These are phyloP conservation scores for Plantago lanceolata DNA, from an alignment of 305 asterid species.

Conservation along the genomic window DNA sequence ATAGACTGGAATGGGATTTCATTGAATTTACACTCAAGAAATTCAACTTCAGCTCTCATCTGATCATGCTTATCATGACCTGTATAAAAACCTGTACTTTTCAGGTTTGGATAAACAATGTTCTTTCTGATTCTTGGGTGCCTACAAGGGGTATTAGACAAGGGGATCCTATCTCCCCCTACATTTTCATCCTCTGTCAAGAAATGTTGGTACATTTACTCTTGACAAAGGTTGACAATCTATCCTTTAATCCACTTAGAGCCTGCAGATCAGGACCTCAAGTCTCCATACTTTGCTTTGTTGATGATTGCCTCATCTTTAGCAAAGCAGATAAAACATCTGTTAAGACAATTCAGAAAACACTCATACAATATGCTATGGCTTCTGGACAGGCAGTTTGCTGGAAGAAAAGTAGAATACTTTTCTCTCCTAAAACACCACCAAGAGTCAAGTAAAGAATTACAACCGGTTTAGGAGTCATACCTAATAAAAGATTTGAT, in stretches of 20 bases:
- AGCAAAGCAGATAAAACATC: too few species aligned
- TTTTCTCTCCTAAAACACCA: not conserved
- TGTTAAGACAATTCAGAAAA: not conserved
- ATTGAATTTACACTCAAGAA: not conserved
- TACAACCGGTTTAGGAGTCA: not conserved
- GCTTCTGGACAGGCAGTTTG: not conserved
- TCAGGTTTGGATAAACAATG: too few species aligned
- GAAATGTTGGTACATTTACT: not conserved
- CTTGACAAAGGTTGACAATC: too few species aligned
- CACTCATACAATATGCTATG: not conserved
- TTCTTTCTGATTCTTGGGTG: not conserved
- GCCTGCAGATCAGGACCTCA: not conserved
- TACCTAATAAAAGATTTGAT: too few species aligned
- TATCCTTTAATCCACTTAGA: not conserved
- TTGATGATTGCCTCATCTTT: not conserved
- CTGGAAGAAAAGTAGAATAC: not conserved
- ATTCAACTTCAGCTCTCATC: not conserved
- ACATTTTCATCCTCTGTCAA: not conserved
- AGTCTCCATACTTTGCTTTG: not conserved
- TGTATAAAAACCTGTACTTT: not conserved
- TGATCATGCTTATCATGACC: not conserved
- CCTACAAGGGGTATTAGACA: not conserved
- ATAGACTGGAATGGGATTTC: too few species aligned
- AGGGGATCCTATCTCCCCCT: not conserved
- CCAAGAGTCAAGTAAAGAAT: not conserved